These are phyloP conservation scores for Malassezia japonica DNA, from an alignment of 1,284 basidiomycete genomes.

Conservation along the genomic window DNA sequence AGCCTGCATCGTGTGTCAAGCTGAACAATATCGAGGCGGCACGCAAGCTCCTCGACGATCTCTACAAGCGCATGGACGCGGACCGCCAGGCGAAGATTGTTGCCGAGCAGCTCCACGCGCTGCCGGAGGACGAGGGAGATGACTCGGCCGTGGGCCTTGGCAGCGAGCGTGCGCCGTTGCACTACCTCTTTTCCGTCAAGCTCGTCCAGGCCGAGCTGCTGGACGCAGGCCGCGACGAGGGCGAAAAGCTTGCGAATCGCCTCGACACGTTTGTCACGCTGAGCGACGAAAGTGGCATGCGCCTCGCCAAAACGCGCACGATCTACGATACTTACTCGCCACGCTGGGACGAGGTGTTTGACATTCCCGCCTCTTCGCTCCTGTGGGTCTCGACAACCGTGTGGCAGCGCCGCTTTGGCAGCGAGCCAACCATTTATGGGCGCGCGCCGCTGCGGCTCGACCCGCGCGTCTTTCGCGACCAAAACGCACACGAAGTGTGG, in stretches of 20 bases:
- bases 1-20: conserved; percentile 74
- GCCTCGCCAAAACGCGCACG: conserved; percentile 86
- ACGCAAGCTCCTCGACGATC: conserved; percentile 75
- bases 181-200: conserved; percentile 5
- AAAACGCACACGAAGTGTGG: conserved; percentile 82
- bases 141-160: conserved; percentile 69
- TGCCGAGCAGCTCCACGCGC: conserved; percentile 46
- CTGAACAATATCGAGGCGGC: conserved; percentile 95
- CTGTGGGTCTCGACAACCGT: conserved; percentile 95
- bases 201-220: conserved; percentile 11
- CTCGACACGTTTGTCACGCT: conserved; percentile 84
- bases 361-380: conserved; percentile 68
- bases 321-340: conserved; percentile 84
- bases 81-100: conserved; percentile 69
- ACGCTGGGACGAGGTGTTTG: conserved; percentile 94
- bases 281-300: conserved; percentile 79
- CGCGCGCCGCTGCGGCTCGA: conserved; percentile 86
- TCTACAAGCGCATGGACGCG: conserved; percentile 83
- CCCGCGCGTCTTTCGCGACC: conserved; percentile 76
- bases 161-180: neutral
- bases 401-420: conserved; percentile 66
- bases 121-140: conserved; percentile 32
- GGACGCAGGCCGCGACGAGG: neutral
- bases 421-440: conserved; percentile 62
- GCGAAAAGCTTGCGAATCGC: neutral